Conservation (phyloP, 306 rosid species). For the Hippophae tibetana region DNA sequence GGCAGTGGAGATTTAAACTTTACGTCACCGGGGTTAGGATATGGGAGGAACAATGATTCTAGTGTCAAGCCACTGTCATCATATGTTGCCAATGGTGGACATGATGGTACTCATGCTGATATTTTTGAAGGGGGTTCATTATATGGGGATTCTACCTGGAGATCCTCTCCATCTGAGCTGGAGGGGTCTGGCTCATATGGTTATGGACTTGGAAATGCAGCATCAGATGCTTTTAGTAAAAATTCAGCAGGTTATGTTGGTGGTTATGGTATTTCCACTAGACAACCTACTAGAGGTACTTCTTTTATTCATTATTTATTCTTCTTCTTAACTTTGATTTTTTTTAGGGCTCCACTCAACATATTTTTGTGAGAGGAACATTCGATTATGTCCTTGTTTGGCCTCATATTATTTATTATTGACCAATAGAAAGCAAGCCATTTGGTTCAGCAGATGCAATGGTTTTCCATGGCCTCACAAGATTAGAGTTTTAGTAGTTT, state of each 20-base stretch:
- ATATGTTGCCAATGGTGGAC: constrained; percentile 36
- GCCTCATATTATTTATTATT: neutral
- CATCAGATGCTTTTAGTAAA: constrained; percentile 63
- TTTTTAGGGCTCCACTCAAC: too few species aligned
- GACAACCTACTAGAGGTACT: constrained; percentile 73
- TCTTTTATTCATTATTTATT: neutral
- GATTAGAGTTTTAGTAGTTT: neutral
- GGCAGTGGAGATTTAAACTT: constrained; percentile 37
- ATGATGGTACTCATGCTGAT: constrained; percentile 29
- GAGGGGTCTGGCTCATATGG: constrained; percentile 55
- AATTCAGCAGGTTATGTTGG: constrained; percentile 55
- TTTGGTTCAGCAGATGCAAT: constrained; percentile 15
- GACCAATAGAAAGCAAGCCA: constrained; percentile 5
- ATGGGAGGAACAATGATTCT: constrained; percentile 42
- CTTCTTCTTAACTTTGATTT: neutral
- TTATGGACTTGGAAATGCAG: constrained; percentile 56
- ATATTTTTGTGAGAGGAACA: too few species aligned
- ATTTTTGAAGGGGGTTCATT: constrained; percentile 14
- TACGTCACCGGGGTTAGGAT: constrained; percentile 44
- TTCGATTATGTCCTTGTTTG: constrained; percentile 4
- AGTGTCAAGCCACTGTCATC: constrained; percentile 31
- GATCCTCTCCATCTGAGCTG: constrained; percentile 43
- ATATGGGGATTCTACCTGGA: constrained; percentile 54
- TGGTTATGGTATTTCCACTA: constrained; percentile 52
- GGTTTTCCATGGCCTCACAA: constrained; percentile 5